These are phyloP conservation scores for Neofusicoccum ribis DNA, from an alignment of 2,329 filamentous ascomycete species.

Conservation along the genomic window DNA sequence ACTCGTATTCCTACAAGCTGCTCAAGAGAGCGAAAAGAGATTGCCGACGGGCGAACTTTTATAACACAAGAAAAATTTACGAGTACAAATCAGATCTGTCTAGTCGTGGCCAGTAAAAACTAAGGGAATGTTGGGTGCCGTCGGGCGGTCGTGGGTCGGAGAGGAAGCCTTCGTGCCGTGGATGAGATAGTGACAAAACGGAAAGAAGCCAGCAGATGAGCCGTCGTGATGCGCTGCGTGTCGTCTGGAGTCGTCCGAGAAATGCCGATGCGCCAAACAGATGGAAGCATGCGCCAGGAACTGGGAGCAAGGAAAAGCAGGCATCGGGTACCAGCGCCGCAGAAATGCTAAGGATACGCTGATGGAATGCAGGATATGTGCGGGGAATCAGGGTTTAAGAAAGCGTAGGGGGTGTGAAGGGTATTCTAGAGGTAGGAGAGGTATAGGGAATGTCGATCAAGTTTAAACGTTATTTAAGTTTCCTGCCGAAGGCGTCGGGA, in stretches of 20 bases:
- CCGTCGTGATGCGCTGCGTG: slow-evolving; percentile 16
- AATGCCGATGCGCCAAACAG: slow-evolving; percentile 13
- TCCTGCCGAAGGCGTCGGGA: slow-evolving; percentile 15
- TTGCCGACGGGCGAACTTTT: slow-evolving; percentile 19
- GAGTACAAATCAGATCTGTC: slow-evolving; percentile 7
- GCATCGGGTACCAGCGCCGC: slow-evolving; percentile 10
- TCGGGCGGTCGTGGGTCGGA: slow-evolving; percentile 15
- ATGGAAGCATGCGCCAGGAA: slow-evolving; percentile 13
- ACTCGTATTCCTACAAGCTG: slow-evolving; percentile 15
- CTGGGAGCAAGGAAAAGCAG: slow-evolving; percentile 11
- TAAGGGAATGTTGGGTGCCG: slow-evolving; percentile 12
- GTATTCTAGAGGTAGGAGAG: slow-evolving; percentile 4
- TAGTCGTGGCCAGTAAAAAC: slow-evolving; percentile 15
- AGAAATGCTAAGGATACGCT: slow-evolving; percentile 15
- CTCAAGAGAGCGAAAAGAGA: slow-evolving; percentile 9
- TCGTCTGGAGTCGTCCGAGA: slow-evolving; percentile 15
- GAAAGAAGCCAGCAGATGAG: slow-evolving; percentile 10
- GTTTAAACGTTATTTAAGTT: neutral
- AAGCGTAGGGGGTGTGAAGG: neutral
- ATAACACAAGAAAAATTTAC: slow-evolving; percentile 14
- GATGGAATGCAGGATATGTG: neutral
- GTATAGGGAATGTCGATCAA: neutral
- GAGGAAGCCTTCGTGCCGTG: slow-evolving; percentile 3
- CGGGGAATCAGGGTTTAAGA: neutral
- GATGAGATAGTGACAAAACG: neutral